Conservation (phyloP, 306 rosid genomes). For the Dalbergia cochinchinensis region DNA sequence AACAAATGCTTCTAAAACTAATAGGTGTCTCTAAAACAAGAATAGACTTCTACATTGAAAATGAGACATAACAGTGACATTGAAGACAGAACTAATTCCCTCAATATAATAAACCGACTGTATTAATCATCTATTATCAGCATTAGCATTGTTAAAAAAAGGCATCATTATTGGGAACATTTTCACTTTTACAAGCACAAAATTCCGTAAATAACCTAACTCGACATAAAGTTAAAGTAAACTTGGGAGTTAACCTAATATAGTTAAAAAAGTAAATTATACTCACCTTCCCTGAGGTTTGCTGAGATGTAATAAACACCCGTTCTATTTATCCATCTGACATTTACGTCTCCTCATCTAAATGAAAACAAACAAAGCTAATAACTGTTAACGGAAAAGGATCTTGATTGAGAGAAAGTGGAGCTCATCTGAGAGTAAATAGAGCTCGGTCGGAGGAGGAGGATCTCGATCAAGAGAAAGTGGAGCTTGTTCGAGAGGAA, state of each 20-base stretch:
- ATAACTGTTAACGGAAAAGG: no score
- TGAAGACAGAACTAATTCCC: conserved; percentile 49
- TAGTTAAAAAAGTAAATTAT: no score
- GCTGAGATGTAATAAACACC: no score
- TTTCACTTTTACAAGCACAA: not conserved
- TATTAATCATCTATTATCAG: conserved; percentile 59
- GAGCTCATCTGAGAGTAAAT: no score
- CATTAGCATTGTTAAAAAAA: conserved; percentile 66
- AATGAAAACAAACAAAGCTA: no score
- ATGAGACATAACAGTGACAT: not conserved
- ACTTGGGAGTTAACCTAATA: not conserved
- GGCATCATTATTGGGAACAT: conserved; percentile 46
- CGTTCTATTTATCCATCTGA: no score
- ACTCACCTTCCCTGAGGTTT: no score
- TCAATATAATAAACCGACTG: conserved; percentile 42
- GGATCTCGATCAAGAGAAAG: no score
- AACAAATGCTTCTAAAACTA: not conserved
- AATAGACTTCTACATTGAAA: not conserved
- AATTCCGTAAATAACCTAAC: not conserved
- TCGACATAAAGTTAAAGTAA: not conserved
- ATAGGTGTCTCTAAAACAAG: not conserved
- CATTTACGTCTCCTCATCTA: no score
- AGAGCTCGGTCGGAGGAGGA: no score
- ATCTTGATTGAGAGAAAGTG: no score
- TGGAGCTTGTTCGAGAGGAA: no score